Evolutionary conservation across 1,284 basidiomycete species (phyloP), one percentile per base, ranked within the genome.

Genomic region (Leccinum angustisporum): DNA sequence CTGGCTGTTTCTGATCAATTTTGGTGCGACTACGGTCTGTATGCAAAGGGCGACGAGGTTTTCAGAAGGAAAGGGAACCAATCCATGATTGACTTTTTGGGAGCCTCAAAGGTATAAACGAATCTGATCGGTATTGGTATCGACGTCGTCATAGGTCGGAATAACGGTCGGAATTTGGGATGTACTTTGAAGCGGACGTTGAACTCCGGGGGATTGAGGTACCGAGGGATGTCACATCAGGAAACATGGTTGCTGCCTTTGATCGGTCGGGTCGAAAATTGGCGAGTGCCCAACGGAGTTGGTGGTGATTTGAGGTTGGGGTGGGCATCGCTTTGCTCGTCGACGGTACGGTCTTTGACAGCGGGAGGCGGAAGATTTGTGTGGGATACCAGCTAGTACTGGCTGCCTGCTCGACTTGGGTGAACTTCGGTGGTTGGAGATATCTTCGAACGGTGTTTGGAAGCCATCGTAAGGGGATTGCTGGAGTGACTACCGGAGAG

Each of bases 171-270:
- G 27, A 46, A 55, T 51, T 51, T 3, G 1, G 14, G 40, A 5
- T 2, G 31, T 54, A 13, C 10, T 46, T 46, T 18, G 55, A 52
- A 54, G 56, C 46, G 10, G 21, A 38, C 0, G 5, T 30, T 11
- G 16, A 8, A 36, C 27, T 58, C 34, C 27, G 54, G 55, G 38
- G 54, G 5, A 30, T 1, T 57, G 46, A 38, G 16, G 40, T 51
- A 7, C 16, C 4, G 14, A 60, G 16, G 33, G 61, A 63, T 66
- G 21, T 25, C n/a, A n/a, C 30, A 10, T 56, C 36, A 8, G 5
- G 55, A 27, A 54, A 57, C 50, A 46, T 16, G 1, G 40, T n/a
- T 6, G 21, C 1, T 6, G 14, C 9, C n/a, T 46, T 36, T n/a
- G 21, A 48, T 56, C 34, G 5, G 43, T 58, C 31, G 21, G 25